Evolutionary conservation across 192 early-diverging fungal genomes (phyloP).

Genomic region (Gaertneriomyces semiglobifer): DNA sequence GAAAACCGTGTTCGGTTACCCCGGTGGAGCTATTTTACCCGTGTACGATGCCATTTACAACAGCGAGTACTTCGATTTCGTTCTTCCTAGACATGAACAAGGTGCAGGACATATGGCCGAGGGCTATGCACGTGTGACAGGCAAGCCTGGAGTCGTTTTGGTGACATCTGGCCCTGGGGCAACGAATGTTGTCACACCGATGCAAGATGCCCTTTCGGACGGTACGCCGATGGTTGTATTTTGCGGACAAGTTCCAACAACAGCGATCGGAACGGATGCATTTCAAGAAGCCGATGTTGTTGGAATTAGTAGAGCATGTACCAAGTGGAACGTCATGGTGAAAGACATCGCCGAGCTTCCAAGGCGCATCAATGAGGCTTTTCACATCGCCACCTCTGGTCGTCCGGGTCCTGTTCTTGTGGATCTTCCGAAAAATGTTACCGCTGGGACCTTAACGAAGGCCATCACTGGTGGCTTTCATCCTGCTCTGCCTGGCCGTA

Average conservation of each 20-base stretch:
- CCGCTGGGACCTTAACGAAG: conserved; percentile 78
- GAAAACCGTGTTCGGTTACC: conserved; percentile 95
- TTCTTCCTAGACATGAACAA: conserved; percentile 96
- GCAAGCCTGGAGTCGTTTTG: conserved; percentile 71
- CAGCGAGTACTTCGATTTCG: conserved; percentile 91
- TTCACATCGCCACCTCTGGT: conserved; percentile 92
- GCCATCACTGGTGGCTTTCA: conserved; percentile 63
- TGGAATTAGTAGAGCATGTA: conserved; percentile 92
- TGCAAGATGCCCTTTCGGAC: conserved; percentile 95
- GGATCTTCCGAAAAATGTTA: conserved; percentile 97
- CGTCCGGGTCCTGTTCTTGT: conserved; percentile 96
- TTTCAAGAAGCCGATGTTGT: conserved; percentile 99
- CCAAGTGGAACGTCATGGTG: conserved; percentile 99
- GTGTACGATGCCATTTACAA: conserved; percentile 99
- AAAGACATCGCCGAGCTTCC: conserved; percentile 94
- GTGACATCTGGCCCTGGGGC: conserved; percentile 97
- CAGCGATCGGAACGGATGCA: conserved; percentile 89
- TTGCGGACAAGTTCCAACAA: conserved; percentile 88
- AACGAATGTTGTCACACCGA: conserved; percentile 94
- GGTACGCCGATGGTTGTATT: conserved; percentile 96
- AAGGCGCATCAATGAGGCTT: conserved; percentile 96
- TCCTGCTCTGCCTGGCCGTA: conserved; percentile 71
- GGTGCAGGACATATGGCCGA: conserved; percentile 99
- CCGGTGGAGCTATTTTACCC: conserved; percentile 96
- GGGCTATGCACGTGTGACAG: conserved; percentile 88